These are phyloP conservation scores for Colletotrichum truncatum DNA, from an alignment of 2,329 filamentous ascomycete genomes.

Conservation along the genomic window DNA sequence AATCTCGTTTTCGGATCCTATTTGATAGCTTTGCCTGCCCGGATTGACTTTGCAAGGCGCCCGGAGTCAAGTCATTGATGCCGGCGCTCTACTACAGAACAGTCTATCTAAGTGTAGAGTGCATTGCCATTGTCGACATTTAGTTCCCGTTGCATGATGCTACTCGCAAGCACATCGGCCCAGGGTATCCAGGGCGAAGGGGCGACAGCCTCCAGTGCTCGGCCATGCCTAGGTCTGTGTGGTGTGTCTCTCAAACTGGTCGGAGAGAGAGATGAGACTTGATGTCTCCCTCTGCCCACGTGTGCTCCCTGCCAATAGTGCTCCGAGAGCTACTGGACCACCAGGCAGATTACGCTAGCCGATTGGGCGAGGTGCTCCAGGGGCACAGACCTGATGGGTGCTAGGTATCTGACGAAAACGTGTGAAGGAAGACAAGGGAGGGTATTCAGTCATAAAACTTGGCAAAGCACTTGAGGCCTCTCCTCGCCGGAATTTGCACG, in stretches of 20 bases:
- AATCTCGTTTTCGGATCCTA: too few species aligned
- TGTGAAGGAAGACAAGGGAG: background rate
- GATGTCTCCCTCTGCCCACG: constrained; percentile 18
- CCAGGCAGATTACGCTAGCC: background rate
- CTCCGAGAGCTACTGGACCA: constrained; percentile 4
- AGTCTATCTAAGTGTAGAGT: too few species aligned
- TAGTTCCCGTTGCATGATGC: too few species aligned
- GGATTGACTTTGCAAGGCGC: background rate
- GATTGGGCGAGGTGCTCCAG: background rate
- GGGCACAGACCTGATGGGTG: constrained; percentile 4
- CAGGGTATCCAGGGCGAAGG: background rate
- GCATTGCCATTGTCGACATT: too few species aligned
- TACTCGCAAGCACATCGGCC: background rate
- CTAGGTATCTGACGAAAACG: constrained; percentile 25
- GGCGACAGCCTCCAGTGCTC: background rate
- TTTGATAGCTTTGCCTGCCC: background rate
- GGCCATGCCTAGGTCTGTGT: constrained; percentile 4
- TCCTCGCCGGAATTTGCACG: background rate
- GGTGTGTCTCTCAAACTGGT: constrained; percentile 6
- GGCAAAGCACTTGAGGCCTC: background rate
- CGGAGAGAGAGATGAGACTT: constrained; percentile 7
- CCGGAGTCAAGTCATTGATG: background rate
- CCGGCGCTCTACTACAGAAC: background rate
- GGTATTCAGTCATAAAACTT: background rate
- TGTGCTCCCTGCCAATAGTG: constrained; percentile 20